A percentile compares a stretch with the other conserved stretches of the same genome.
Evolutionary conservation across 202 grass and related monocot species (phyloP).

Genomic region (Setaria italica): DNA sequence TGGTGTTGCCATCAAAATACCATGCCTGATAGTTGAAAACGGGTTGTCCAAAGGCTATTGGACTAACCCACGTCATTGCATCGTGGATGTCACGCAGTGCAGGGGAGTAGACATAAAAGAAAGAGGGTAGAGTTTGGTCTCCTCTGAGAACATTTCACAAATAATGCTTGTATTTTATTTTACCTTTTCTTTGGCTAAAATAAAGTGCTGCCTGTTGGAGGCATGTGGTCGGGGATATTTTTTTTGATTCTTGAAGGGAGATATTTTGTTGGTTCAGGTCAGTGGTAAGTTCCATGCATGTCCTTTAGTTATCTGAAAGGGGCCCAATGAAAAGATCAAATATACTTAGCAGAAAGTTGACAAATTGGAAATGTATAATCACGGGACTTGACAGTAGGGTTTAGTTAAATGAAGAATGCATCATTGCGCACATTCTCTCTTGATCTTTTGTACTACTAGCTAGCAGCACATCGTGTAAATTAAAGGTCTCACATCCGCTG

Average conservation of each 20-base stretch:
- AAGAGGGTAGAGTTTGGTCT: too few relatives aligned
- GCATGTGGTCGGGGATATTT: not conserved
- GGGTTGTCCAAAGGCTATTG: too few relatives aligned
- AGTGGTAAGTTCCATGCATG: not conserved
- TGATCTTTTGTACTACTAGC: not conserved
- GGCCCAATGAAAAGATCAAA: not conserved
- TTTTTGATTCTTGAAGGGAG: not conserved
- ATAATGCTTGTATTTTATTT: not conserved
- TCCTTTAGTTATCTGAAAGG: not conserved
- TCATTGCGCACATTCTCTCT: not conserved
- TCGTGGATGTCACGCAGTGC: too few relatives aligned
- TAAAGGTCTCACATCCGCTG: not conserved
- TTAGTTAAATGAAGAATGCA: not conserved
- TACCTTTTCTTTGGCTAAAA: not conserved
- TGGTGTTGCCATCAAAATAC: too few relatives aligned
- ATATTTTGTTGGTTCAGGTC: slow-evolving; percentile 18
- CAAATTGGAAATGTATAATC: not conserved
- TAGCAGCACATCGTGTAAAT: too few relatives aligned
- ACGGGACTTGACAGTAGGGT: not conserved
- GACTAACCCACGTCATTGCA: too few relatives aligned
- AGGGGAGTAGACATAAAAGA: too few relatives aligned
- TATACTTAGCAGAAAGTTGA: slow-evolving; percentile 6
- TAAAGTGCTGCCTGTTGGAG: not conserved
- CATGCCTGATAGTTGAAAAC: too few relatives aligned
- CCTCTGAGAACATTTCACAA: too few relatives aligned